Evolutionary conservation across 306 rosid genomes (phyloP).

Genomic region (Trifolium repens): DNA sequence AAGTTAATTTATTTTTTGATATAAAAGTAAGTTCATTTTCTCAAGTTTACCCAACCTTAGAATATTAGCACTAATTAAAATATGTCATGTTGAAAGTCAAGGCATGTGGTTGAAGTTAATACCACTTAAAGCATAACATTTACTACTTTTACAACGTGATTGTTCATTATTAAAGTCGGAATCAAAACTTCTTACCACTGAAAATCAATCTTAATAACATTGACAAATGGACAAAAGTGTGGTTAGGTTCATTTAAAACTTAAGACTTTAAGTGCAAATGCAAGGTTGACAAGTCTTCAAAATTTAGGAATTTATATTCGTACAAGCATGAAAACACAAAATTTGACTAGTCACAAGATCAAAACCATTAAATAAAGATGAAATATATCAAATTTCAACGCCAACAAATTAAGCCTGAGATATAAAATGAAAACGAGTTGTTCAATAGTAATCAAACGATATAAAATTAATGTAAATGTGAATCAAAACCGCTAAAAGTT

Average conservation of each 20-base stretch:
- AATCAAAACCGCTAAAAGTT: neutral
- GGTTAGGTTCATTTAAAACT: conserved; percentile 1
- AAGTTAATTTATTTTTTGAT: too few species aligned
- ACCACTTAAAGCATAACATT: conserved; percentile 1
- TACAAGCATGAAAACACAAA: too few species aligned
- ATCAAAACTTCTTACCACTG: neutral
- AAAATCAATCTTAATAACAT: neutral
- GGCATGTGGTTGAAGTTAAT: conserved; percentile 16
- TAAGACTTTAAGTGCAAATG: conserved; percentile 4
- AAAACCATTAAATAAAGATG: neutral
- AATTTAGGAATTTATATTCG: neutral
- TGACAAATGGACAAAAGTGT: neutral
- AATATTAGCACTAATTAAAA: neutral
- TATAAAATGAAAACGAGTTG: too few species aligned
- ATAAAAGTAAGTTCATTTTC: neutral
- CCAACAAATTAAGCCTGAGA: neutral
- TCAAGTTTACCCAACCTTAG: neutral
- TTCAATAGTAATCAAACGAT: too few species aligned
- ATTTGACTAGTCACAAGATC: neutral
- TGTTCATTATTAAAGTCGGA: neutral
- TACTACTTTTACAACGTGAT: neutral
- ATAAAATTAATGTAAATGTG: too few species aligned
- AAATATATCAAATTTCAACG: too few species aligned
- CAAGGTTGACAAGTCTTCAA: neutral
- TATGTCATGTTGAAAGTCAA: neutral